Conservation (phyloP, 202 grass and related monocot species). For the Schoenoplectus tabernaemontani region DNA sequence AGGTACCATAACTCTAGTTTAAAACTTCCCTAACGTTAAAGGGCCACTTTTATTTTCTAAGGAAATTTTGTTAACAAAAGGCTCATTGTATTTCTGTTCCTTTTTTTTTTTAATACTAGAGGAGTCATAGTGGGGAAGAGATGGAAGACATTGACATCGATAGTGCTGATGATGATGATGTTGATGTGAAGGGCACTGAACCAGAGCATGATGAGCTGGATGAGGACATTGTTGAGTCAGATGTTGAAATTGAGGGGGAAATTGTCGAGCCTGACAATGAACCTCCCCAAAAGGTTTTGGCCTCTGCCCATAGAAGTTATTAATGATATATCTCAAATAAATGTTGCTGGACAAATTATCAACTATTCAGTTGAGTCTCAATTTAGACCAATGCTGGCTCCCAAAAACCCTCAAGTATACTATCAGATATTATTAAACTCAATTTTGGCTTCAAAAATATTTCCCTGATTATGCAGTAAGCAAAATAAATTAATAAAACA, state of each 20-base stretch:
- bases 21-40: neutral
- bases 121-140: constrained; percentile 27
- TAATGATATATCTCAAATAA: neutral
- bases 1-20: neutral
- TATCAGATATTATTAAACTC: neutral
- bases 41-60: neutral
- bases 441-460: constrained; percentile 1
- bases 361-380: neutral
- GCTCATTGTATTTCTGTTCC: neutral
- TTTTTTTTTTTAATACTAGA: constrained; percentile 22
- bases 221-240: constrained; percentile 82
- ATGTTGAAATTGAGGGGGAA: constrained; percentile 80
- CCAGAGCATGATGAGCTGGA: constrained; percentile 65
- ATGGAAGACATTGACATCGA: constrained; percentile 57
- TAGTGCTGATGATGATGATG: constrained; percentile 25
- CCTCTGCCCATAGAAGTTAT: neutral
- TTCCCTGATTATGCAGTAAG: neutral
- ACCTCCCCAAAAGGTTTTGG: constrained; percentile 55
- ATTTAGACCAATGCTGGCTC: neutral
- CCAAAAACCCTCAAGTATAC: neutral
- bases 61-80: neutral
- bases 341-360: neutral
- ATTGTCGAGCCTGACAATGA: constrained; percentile 75
- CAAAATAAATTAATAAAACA: neutral
- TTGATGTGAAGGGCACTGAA: constrained; percentile 36